Percentiles rank a stretch among this genome's conserved stretches.
These are phyloP conservation scores for Arctostaphylos glauca DNA, from an alignment of 148 eudicot genomes.

Conservation along the genomic window DNA sequence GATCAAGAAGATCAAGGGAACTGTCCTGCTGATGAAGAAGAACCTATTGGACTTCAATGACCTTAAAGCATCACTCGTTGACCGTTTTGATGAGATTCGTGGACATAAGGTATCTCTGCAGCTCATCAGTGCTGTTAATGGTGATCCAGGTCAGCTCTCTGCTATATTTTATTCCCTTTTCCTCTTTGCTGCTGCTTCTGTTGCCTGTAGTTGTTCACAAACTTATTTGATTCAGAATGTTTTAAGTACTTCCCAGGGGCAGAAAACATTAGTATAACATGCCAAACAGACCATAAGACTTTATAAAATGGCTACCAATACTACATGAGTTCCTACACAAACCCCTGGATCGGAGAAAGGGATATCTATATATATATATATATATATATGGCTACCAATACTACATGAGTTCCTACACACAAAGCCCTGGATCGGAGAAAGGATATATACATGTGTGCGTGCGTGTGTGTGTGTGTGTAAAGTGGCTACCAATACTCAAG, in stretches of 20 bases:
- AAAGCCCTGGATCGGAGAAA: no score
- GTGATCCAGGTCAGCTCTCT: constrained; percentile 34
- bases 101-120: constrained; percentile 44
- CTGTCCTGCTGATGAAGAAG: constrained; percentile 53
- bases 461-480: no score
- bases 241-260: background rate
- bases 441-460: no score
- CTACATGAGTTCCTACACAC: no score
- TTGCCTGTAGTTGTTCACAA: background rate
- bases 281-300: background rate
- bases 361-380: no score
- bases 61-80: constrained; percentile 26
- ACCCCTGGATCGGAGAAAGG: no score
- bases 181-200: background rate
- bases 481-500: no score
- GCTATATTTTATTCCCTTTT: background rate
- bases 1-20: constrained; percentile 33
- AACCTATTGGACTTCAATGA: constrained; percentile 41
- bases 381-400: no score
- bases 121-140: constrained; percentile 40
- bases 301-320: no score
- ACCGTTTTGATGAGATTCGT: constrained; percentile 32
- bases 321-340: no score
- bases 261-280: background rate
- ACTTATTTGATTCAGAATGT: background rate